Percentiles rank a stretch among this genome's conserved stretches.
Evolutionary conservation across 306 rosid species (phyloP).

Genomic region (barrel medic (Medicago truncatula)): MtrunA17r5.0-ANR NC_053046.1:2542001-2542500

Average conservation of each 20-base stretch:
- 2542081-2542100: slow-evolving; percentile 51
- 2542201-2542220: not conserved
- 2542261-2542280: not conserved
- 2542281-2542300: not conserved
- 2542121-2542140: slow-evolving; percentile 56
- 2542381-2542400: no score
- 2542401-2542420: no score
- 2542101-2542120: slow-evolving; percentile 48
- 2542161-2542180: slow-evolving; percentile 39
- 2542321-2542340: no score
- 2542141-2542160: slow-evolving; percentile 68
- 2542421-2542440: no score
- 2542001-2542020: not conserved
- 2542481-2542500: no score
- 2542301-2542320: not conserved
- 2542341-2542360: no score
- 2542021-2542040: slow-evolving; percentile 35
- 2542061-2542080: slow-evolving; percentile 51
- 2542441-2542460: no score
- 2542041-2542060: slow-evolving; percentile 46
- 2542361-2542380: no score
- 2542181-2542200: not conserved
- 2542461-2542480: no score
- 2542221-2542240: not conserved
- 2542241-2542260: not conserved